These are phyloP conservation scores for Candida montana DNA, from an alignment of 805 yeast species.

Conservation along the genomic window DNA sequence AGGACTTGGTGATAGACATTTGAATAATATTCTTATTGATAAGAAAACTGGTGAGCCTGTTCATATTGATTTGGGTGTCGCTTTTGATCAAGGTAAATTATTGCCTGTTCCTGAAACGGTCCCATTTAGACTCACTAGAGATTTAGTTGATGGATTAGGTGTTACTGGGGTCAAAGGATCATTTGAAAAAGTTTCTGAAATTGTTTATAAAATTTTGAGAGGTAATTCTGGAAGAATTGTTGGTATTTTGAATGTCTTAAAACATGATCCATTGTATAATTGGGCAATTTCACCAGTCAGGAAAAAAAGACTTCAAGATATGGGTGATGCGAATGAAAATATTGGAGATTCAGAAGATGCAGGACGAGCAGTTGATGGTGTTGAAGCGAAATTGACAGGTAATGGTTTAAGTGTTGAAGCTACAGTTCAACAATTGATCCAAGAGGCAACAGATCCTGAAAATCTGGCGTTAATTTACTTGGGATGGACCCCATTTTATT, in stretches of 20 bases:
- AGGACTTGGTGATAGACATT: constrained; percentile 94
- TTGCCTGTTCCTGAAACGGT: constrained; percentile 88
- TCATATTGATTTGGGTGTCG: constrained; percentile 94
- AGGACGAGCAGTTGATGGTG: constrained; percentile 67
- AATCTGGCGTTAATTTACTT: constrained; percentile 71
- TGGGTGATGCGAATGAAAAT: constrained; percentile 4
- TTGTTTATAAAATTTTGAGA: constrained; percentile 63
- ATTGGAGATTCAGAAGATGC: constrained; percentile 49
- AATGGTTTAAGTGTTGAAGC: constrained; percentile 78
- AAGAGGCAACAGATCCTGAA: constrained; percentile 61
- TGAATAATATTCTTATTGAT: constrained; percentile 86
- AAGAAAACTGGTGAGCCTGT: constrained; percentile 81
- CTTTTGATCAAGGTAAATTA: constrained; percentile 88
- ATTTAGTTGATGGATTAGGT: constrained; percentile 91
- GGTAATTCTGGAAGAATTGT: constrained; percentile 61
- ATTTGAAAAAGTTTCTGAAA: constrained; percentile 68
- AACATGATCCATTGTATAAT: constrained; percentile 88
- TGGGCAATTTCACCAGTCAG: constrained; percentile 85
- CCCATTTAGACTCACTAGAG: constrained; percentile 88
- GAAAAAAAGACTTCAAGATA: constrained; percentile 44
- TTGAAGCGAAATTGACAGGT: constrained; percentile 61
- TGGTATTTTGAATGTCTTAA: constrained; percentile 77
- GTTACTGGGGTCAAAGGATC: constrained; percentile 77
- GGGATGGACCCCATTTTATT: constrained; percentile 84
- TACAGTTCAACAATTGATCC: constrained; percentile 71